Evolutionary conservation across 441 rosid genomes (phyloP).

Genomic region (Gossypium davidsonii): DNA sequence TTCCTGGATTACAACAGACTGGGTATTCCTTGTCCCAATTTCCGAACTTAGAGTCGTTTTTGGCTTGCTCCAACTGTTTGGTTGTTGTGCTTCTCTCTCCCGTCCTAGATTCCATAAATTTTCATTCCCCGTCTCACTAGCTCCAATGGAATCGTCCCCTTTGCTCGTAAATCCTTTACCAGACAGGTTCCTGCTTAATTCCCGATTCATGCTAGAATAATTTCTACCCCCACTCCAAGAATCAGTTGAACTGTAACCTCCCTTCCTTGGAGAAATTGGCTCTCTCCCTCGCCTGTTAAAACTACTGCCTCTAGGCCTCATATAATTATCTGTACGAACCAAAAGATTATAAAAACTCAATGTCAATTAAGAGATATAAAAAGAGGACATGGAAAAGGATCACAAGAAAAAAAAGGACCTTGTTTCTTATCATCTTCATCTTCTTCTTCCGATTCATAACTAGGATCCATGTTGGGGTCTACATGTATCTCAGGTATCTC

Average conservation of each 20-base stretch:
- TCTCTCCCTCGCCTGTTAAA: constrained; percentile 69
- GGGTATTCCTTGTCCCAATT: constrained; percentile 28
- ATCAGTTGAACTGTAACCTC: constrained; percentile 50
- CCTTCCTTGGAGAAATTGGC: constrained; percentile 66
- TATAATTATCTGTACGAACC: constrained; percentile 42
- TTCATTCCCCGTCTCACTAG: constrained; percentile 44
- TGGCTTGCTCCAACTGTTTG: constrained; percentile 50
- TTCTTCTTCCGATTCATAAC: constrained; percentile 84
- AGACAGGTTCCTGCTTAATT: constrained; percentile 55
- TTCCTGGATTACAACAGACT: constrained; percentile 26
- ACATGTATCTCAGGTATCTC: constrained; percentile 85
- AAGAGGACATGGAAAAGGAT: not conserved
- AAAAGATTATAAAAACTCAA: constrained; percentile 17
- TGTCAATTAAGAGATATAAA: constrained; percentile 8
- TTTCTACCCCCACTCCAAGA: constrained; percentile 59
- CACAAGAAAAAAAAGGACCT: constrained; percentile 36
- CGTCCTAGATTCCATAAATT: constrained; percentile 47
- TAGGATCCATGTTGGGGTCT: constrained; percentile 98
- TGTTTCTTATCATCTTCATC: constrained; percentile 62
- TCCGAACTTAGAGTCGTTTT: constrained; percentile 42
- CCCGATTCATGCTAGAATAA: constrained; percentile 45
- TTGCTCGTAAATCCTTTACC: constrained; percentile 44
- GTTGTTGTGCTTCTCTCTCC: constrained; percentile 48
- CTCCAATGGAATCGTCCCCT: constrained; percentile 49
- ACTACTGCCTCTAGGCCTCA: constrained; percentile 51